Evolutionary conservation across 306 rosid genomes (phyloP), one percentile per base, ranked within the genome.

Genomic region (Fagus crenata): DNA sequence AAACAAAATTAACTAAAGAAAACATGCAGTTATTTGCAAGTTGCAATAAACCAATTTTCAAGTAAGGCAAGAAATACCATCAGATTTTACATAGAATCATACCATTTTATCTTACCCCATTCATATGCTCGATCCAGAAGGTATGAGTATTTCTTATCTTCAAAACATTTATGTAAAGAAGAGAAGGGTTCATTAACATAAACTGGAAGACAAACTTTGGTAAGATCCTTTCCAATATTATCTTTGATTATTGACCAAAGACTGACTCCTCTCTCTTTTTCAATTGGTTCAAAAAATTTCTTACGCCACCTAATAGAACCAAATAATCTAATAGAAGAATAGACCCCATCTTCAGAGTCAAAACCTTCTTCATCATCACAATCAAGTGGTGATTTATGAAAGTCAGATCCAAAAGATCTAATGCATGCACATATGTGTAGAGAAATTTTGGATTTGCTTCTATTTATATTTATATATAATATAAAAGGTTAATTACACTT

Each of bases 241-340:
- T 92, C 97, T 77, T 95, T 95, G 76, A 95, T 89, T 81, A 92
- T 89, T 75, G 97, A 92, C 99, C 99, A 92, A 31, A 95, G 91
- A 81, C 97, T 90, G 51, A 95, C 83, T 39, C 97, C 85, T 80
- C 75, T 89, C 81, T 95, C 97, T 83, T 87, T 95, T 85, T 91
- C 97, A 84, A 81, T 84, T 61, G 99, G 97, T 53, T 90, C 91
- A 1, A 97, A 97, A 79, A 95, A 87, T 63, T 88, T 90, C 77
- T 89, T 90, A 69, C 99, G 87, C 71, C 96, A 74, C 72, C 80
- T 81, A 67, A 92, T 65, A 43, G 75, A 76, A 61, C 95, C 93
- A 80, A 89, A 85, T 39, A 86, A 61, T 64, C 84, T 82, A 32
- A 81, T 67, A 3, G 83, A n/a, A 11, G 88, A 87, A 53, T 84